Evolutionary conservation across 2,329 filamentous ascomycete genomes (phyloP), one percentile per base, ranked within the genome.

Genomic region (Zasmidium angulare): DNA sequence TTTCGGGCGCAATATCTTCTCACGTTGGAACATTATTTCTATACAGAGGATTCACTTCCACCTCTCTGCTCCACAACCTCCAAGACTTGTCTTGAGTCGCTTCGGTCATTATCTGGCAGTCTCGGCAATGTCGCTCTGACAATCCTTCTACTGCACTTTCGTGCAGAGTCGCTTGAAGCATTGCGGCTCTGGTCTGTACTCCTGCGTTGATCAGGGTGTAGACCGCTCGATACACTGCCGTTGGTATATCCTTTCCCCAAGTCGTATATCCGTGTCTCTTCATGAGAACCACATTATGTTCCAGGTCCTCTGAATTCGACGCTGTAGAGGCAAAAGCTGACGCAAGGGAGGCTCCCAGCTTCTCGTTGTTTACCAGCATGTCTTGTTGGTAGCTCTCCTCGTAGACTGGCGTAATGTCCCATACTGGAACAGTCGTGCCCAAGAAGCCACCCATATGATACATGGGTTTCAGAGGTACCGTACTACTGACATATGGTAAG

Each of bases 361-460:
- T 46, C 14, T 48, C 59, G 23, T 63, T 63, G 47, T 62, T 63
- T 20, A 70, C 60, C 6, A 70, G 66, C 53, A 70, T 59, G 47
- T 70, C 66, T 46, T 68, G 64, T 19, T 59, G 55, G 29, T 66
- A 50, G 21, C 50, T 58, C 10, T 56, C 24, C 20, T 62, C 40
- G 52, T 69, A 70, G 17, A 59, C 14, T 10, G 60, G 19, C 9
- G 57, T 56, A 20, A 68, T 68, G 53, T 70, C 59, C 50, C 61
- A 70, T 3, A 68, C 63, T 3, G 67, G 66, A 17, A 66, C 62
- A 1, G 50, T 24, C 14, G 29, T 49, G 11, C 76, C 75, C 1
- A 81, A 63, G 53, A 81, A 81, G 0, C 76, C 77, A 3, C 74
- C 76, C 70, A 79, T 77, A 61, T 81, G 78, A 59, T 72, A 75